Base-by-base conservation (phyloP, 352 stramenopile genomes). In the Elongisporangium anandrum region DNA sequence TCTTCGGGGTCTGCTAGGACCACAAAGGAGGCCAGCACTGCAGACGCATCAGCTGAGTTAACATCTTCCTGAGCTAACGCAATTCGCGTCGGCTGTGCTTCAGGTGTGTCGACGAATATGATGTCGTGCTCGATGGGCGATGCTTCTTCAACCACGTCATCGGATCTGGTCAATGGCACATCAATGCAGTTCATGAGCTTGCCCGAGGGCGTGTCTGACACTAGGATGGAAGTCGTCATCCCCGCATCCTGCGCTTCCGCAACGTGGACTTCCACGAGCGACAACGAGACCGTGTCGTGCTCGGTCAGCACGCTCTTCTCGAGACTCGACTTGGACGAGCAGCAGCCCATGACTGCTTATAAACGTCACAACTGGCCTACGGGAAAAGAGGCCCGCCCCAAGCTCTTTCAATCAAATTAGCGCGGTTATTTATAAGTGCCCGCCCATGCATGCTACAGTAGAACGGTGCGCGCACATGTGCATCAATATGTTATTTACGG, bases 331-430 rank as follows among this genome's bases (percentile, higher is more conserved):
- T 85, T 90, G 22, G 81, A 90, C 52, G 78, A 66, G 57, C 75
- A 90, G 65, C 79, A 90, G 13, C 78, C 78, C 78, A 90, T 90
- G 41, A 53, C 59, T n/a, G n/a, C 26, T 16, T 17, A 17, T 17
- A 15, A 45, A 45, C n/a, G n/a, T n/a, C n/a, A n/a, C n/a, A n/a
- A n/a, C n/a, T n/a, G n/a, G n/a, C n/a, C n/a, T n/a, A n/a, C n/a
- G n/a, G n/a, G n/a, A 12, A 45, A 45, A 45, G 9, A 17, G 10
- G 8, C 34, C 4, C 13, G 29, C 4, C 4, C 1, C 29, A 13
- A 39, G 29, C 4, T 39, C 29, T 39, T 17, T 45, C 26, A 38
- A 38, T 38, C 26, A 38, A 4, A 38, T 38, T 45, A 45, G 34
- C 9, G 34, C 13, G 34, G 34, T 45, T 45, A 45, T 45, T 45